phyloP scores from a whole-genome alignment of 805 yeast genomes.

The Monosporozyma unispora region DNA sequence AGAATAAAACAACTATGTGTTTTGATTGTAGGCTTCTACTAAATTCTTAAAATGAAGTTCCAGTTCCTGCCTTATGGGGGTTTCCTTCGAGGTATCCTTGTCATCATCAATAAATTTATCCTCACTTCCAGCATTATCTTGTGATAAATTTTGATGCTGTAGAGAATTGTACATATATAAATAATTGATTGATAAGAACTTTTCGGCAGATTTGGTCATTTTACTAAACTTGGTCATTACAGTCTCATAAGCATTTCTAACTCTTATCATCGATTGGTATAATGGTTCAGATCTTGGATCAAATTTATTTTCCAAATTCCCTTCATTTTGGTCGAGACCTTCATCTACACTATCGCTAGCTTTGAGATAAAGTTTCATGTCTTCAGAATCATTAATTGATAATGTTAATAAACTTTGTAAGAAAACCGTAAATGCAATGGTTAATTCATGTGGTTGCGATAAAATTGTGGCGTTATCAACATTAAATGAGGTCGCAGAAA shows the following conservation, averaged over 20 bases:
- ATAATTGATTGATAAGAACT: constrained; percentile 55
- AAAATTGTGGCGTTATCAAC: constrained; percentile 23
- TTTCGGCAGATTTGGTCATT: constrained; percentile 47
- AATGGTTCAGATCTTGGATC: constrained; percentile 55
- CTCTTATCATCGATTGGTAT: constrained; percentile 53
- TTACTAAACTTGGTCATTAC: constrained; percentile 61
- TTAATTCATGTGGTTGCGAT: constrained; percentile 48
- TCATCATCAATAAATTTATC: background rate
- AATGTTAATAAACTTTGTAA: constrained; percentile 63
- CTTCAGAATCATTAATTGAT: constrained; percentile 25
- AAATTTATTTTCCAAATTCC: background rate
- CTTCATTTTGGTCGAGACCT: background rate
- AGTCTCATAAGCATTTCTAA: constrained; percentile 74
- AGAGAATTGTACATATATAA: constrained; percentile 26
- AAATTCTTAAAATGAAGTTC: constrained; percentile 23
- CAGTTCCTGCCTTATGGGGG: constrained; percentile 23
- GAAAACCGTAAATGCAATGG: constrained; percentile 72
- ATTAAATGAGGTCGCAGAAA: constrained; percentile 25
- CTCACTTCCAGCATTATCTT: constrained; percentile 6
- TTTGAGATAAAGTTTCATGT: background rate
- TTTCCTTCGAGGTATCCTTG: constrained; percentile 1
- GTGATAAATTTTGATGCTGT: constrained; percentile 16
- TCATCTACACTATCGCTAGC: background rate
- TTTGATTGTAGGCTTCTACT: constrained; percentile 27
- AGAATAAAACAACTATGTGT: background rate